Conservation (phyloP, 2,329 filamentous ascomycete genomes). For the Xylariomycetidae sp. region DNA sequence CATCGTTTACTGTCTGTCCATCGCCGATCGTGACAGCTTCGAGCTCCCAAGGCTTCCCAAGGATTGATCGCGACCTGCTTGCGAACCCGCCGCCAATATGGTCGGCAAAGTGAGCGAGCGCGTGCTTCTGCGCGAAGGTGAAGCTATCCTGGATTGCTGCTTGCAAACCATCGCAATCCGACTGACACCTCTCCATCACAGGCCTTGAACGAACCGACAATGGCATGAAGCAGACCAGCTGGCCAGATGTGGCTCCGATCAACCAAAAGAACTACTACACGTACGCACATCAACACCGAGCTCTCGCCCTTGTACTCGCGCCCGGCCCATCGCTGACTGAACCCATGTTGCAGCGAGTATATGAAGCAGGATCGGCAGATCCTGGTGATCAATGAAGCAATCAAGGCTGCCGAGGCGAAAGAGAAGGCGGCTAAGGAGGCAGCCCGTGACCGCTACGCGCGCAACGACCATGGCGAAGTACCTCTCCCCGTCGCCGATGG, state of each 20-base stretch:
- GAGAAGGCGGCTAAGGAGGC: constrained; percentile 85
- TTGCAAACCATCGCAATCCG: background rate
- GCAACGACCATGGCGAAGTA: constrained; percentile 62
- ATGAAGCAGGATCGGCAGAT: constrained; percentile 98
- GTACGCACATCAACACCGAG: constrained; percentile 41
- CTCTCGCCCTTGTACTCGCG: background rate
- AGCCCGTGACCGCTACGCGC: constrained; percentile 78
- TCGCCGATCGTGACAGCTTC: too few relatives aligned
- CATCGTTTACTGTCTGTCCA: too few relatives aligned
- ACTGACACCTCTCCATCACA: constrained; percentile 32
- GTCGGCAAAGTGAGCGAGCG: constrained; percentile 61
- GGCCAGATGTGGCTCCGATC: constrained; percentile 88
- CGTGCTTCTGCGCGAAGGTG: constrained; percentile 57
- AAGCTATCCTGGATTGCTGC: constrained; percentile 6
- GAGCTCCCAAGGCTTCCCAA: too few relatives aligned
- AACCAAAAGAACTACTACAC: constrained; percentile 99
- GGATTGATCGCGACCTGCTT: too few relatives aligned
- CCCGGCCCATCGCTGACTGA: constrained; percentile 15
- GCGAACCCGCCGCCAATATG: constrained; percentile 38
- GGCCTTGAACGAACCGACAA: constrained; percentile 96
- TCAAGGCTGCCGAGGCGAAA: too few relatives aligned
- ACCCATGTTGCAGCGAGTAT: constrained; percentile 63
- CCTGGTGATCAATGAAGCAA: constrained; percentile 75
- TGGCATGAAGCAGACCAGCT: constrained; percentile 91
- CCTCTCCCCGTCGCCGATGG: constrained; percentile 56